phyloP scores from a whole-genome alignment of 306 rosid species.

The Ceratonia siliqua region DNA sequence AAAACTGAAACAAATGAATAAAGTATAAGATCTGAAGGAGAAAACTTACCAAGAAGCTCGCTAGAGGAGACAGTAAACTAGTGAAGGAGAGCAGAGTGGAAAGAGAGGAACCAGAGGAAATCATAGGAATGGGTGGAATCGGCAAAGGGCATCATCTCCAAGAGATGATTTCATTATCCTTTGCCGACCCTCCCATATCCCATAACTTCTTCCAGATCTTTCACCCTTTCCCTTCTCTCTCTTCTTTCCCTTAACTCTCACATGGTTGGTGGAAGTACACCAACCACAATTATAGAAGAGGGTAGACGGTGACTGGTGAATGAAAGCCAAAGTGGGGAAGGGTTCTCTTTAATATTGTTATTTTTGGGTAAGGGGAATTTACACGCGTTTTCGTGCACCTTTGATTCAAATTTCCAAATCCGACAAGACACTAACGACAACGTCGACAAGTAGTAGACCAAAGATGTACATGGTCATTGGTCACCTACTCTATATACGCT shows the following conservation, averaged over 20 bases:
- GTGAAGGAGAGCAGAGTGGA: slow-evolving; percentile 26
- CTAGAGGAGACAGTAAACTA: neutral
- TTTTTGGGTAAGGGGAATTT: too few species aligned
- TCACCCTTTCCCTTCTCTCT: slow-evolving; percentile 44
- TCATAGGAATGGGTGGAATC: slow-evolving; percentile 49
- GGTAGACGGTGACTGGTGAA: neutral
- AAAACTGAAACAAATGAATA: too few species aligned
- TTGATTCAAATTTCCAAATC: too few species aligned
- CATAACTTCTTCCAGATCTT: slow-evolving; percentile 40
- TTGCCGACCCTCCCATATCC: slow-evolving; percentile 51
- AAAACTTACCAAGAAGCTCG: neutral
- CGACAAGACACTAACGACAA: too few species aligned
- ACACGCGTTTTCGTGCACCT: too few species aligned
- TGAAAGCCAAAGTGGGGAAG: too few species aligned
- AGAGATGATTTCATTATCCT: neutral
- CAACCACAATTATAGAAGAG: neutral
- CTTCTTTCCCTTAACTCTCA: neutral
- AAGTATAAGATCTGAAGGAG: neutral
- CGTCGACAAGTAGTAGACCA: too few species aligned
- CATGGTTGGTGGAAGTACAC: too few species aligned
- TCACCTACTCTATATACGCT: too few species aligned
- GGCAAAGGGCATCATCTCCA: slow-evolving; percentile 21
- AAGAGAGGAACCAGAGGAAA: slow-evolving; percentile 45
- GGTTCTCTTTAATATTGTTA: too few species aligned
- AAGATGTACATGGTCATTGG: too few species aligned